Evolutionary conservation across 2,329 filamentous ascomycete species (phyloP).

Genomic region (Ophiostoma himal-ulmi): DNA sequence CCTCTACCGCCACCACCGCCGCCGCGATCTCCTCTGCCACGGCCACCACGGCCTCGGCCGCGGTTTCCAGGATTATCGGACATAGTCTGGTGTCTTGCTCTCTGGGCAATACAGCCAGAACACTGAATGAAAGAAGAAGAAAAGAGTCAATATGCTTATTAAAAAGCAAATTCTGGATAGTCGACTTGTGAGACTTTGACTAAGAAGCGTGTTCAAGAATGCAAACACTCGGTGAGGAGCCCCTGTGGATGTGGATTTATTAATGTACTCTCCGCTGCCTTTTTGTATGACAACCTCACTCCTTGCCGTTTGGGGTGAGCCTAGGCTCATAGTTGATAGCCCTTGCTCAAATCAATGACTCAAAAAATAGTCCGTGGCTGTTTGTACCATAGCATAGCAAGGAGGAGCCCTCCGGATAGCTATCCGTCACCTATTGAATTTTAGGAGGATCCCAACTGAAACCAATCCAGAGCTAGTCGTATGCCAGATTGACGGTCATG

Average conservation of each 20-base stretch:
- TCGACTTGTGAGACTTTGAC: neutral
- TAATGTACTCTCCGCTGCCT: neutral
- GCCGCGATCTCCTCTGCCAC: slow-evolving; percentile 18
- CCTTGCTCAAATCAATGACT: too few relatives aligned
- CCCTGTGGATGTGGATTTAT: neutral
- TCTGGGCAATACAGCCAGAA: neutral
- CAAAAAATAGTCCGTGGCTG: neutral
- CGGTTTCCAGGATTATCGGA: slow-evolving; percentile 16
- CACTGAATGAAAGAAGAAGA: neutral
- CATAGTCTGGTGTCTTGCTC: slow-evolving; percentile 1
- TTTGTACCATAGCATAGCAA: neutral
- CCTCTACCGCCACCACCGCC: neutral
- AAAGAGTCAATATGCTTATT: neutral
- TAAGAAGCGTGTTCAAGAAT: neutral
- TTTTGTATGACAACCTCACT: neutral
- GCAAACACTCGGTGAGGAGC: neutral
- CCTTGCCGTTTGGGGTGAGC: neutral
- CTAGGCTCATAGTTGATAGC: neutral
- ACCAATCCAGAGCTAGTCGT: neutral
- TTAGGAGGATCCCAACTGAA: neutral
- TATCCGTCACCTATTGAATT: neutral
- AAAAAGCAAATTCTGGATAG: neutral
- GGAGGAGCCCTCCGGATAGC: neutral
- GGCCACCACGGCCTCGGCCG: slow-evolving; percentile 18
- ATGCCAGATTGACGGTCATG: neutral